These are phyloP conservation scores for Rhexocercosporidium sp. DNA, from an alignment of 2,329 filamentous ascomycete genomes.

Conservation along the genomic window DNA sequence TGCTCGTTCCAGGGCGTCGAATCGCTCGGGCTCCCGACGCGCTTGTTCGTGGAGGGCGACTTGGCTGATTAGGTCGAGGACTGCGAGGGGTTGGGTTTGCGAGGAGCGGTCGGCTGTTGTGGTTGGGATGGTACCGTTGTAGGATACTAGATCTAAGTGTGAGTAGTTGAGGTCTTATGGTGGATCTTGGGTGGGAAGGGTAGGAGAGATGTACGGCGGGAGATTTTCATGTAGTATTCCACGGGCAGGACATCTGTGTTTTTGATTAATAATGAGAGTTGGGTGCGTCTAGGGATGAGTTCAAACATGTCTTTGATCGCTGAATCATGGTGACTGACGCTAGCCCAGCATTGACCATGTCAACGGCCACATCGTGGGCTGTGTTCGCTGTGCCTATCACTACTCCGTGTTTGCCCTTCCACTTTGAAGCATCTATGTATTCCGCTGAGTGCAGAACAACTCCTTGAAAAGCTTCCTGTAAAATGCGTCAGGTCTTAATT, in stretches of 20 bases:
- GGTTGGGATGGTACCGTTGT: conserved; percentile 24
- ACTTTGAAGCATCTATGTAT: conserved; percentile 18
- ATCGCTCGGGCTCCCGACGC: conserved; percentile 33
- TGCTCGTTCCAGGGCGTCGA: conserved; percentile 55
- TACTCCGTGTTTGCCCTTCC: conserved; percentile 61
- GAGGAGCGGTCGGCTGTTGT: conserved; percentile 17
- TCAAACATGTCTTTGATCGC: conserved; percentile 57
- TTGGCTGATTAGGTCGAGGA: conserved; percentile 10
- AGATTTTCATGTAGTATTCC: conserved; percentile 47
- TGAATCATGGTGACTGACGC: conserved; percentile 70
- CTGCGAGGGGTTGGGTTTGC: conserved; percentile 16
- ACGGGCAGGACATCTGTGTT: conserved; percentile 57
- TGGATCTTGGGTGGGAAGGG: background rate
- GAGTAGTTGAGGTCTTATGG: background rate
- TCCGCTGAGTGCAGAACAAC: conserved; percentile 25
- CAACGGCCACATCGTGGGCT: conserved; percentile 71
- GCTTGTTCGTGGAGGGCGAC: conserved; percentile 10
- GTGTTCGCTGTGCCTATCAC: conserved; percentile 61
- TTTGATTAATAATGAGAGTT: too few species aligned
- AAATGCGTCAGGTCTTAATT: background rate
- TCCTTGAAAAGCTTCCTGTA: conserved; percentile 24
- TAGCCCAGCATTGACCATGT: conserved; percentile 68
- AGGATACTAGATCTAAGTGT: conserved; percentile 6
- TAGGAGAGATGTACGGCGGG: conserved; percentile 18
- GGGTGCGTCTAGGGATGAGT: background rate